Conservation (phyloP, 2,329 filamentous ascomycete species). For the Plenodomus lindquistii region DNA sequence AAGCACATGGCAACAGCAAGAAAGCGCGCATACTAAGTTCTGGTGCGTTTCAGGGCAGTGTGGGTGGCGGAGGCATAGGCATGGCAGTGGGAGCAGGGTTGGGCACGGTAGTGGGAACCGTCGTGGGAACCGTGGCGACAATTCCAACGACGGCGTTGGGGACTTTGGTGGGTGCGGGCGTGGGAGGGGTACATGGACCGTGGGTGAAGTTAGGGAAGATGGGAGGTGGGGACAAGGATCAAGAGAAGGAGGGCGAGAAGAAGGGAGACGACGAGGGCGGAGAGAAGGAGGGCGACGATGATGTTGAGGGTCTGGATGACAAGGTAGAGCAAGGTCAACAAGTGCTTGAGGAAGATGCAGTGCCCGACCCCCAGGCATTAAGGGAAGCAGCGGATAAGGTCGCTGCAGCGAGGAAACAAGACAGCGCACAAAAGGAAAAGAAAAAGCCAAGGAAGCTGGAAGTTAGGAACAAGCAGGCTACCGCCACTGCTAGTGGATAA, state of each 20-base stretch:
- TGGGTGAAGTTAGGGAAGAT: constrained; percentile 45
- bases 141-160: constrained; percentile 48
- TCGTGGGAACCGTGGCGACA: constrained; percentile 46
- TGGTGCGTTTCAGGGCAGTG: constrained; percentile 47
- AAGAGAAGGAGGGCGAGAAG: constrained; percentile 10
- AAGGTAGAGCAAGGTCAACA: constrained; percentile 23
- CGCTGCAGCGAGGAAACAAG: constrained; percentile 2
- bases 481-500: not conserved
- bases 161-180: constrained; percentile 46
- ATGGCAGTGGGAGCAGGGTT: constrained; percentile 47
- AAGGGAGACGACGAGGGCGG: constrained; percentile 6
- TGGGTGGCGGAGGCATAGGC: constrained; percentile 50
- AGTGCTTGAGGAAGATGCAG: not conserved
- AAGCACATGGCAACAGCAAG: constrained; percentile 40
- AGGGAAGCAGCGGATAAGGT: constrained; percentile 26
- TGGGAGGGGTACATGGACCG: constrained; percentile 49
- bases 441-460: constrained; percentile 35
- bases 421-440: constrained; percentile 11
- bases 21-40: constrained; percentile 39
- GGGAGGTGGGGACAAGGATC: constrained; percentile 9
- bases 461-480: constrained; percentile 21
- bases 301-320: constrained; percentile 7
- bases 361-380: constrained; percentile 31
- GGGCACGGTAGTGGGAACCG: constrained; percentile 47
- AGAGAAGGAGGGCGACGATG: constrained; percentile 8